A percentile compares a stretch with the other conserved stretches of the same genome.
These are phyloP conservation scores for Periconia sp. DNA, from an alignment of 2,329 filamentous ascomycete genomes.

Conservation along the genomic window DNA sequence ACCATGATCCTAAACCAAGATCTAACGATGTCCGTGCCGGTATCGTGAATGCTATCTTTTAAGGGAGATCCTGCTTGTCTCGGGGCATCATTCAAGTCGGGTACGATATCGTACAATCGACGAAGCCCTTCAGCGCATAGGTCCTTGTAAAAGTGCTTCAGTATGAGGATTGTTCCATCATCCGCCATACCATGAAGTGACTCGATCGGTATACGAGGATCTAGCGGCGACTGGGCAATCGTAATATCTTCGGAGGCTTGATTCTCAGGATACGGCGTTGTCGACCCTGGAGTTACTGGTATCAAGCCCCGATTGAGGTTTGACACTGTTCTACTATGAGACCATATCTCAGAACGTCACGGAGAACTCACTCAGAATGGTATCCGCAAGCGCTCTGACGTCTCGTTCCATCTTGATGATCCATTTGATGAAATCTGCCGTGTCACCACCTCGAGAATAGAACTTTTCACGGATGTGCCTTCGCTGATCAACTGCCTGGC, in stretches of 20 bases:
- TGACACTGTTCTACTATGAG: constrained; percentile 15
- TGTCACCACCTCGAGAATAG: constrained; percentile 27
- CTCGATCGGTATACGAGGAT: constrained; percentile 27
- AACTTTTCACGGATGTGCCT: constrained; percentile 29
- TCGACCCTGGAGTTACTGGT: constrained; percentile 21
- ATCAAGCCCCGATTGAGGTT: constrained; percentile 24
- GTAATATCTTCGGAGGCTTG: constrained; percentile 25
- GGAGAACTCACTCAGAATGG: constrained; percentile 25
- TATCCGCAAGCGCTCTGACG: constrained; percentile 25
- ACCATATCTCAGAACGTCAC: background rate
- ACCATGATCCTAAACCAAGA: constrained; percentile 40
- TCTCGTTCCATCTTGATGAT: constrained; percentile 28
- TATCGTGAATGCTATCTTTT: constrained; percentile 12
- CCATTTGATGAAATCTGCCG: constrained; percentile 27
- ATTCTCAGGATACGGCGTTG: constrained; percentile 16
- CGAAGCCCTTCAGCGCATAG: constrained; percentile 27
- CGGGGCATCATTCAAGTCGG: constrained; percentile 26
- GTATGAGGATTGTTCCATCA: constrained; percentile 30
- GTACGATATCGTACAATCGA: constrained; percentile 31
- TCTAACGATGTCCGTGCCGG: constrained; percentile 29
- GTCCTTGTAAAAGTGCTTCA: constrained; percentile 35
- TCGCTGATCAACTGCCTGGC: constrained; percentile 27
- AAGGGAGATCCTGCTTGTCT: constrained; percentile 5
- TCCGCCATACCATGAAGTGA: constrained; percentile 26
- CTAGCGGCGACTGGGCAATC: constrained; percentile 28